Evolutionary conservation across 768 basidiomycete species (phyloP).

Genomic region (Dacryopinax spathularia): DNA sequence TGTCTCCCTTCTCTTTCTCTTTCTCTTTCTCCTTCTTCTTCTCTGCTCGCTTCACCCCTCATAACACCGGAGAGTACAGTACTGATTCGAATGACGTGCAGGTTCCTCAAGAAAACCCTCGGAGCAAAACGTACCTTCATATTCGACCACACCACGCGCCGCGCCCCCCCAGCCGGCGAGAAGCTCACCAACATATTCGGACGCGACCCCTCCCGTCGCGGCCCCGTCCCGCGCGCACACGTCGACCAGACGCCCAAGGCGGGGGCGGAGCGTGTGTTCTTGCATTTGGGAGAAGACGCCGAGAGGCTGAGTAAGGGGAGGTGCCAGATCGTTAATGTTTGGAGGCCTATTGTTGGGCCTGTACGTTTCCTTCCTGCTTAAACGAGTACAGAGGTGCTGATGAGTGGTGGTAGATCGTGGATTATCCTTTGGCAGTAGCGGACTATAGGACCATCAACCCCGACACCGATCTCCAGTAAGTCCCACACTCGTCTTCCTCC

Average conservation of each 20-base stretch:
- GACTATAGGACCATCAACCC: constrained; percentile 30
- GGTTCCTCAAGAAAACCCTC: background rate
- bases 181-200: background rate
- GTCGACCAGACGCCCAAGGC: constrained; percentile 33
- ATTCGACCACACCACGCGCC: constrained; percentile 16
- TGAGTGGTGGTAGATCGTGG: background rate
- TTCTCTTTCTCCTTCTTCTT: too few species aligned
- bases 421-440: constrained; percentile 30
- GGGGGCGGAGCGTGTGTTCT: constrained; percentile 26
- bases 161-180: constrained; percentile 14
- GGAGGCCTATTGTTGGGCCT: constrained; percentile 28
- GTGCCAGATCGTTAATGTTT: constrained; percentile 34
- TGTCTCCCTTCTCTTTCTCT: too few species aligned
- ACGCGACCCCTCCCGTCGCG: background rate
- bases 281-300: constrained; percentile 30
- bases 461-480: constrained; percentile 22
- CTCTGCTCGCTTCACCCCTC: too few species aligned
- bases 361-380: background rate
- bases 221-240: constrained; percentile 24
- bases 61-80: too few species aligned
- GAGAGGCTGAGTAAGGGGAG: constrained; percentile 30
- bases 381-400: background rate
- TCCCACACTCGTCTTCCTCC: background rate
- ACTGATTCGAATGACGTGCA: background rate
- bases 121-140: background rate